Evolutionary conservation across 768 basidiomycete species (phyloP), one percentile per base, ranked within the genome.

Genomic region (Agrocybe praecox): DNA sequence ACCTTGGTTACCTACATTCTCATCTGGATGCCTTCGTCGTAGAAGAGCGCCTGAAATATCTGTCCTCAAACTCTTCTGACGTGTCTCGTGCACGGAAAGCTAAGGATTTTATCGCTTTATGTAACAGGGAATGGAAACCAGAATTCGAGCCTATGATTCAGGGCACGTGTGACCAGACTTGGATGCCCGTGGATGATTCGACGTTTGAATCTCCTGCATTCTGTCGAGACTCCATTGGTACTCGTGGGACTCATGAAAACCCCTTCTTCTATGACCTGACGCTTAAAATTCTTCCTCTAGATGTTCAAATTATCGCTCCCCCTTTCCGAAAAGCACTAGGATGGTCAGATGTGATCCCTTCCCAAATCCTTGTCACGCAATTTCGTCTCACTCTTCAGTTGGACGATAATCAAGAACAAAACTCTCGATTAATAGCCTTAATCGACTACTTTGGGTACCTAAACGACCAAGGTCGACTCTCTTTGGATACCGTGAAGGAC

Each of bases 251-350:
- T 11, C 43, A 53, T 29, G 44, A 40, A 6, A 36, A 62, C 32
- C 61, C 53, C 15, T 42, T 47, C 34, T 69, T 79, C 19, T 80
- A 74, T 54, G 76, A 80, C 51, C 59, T 72, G 42, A 74, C 77
- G 2, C 60, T 78, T 40, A 53, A 66, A 2, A 60, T 72, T 0
- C 64, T 79, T 6, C n/a, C 42, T 17, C 65, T 5, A n/a, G 52
- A 49, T 7, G 23, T 51, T 17, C 54, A 51, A 23, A 42, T 51
- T 15, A 21, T 71, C 14, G 68, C 70, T 5, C 29, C 59, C 15
- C 57, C 66, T 0, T 62, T 80, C 19, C 69, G 68, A 6, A 46
- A 34, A 6, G 66, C 67, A 0, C 65, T 81, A 17, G 71, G 72
- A 1, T 82, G 81, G 80, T 65, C 73, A 46, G 55, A 71, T 23